Evolutionary conservation across 2,329 filamentous ascomycete genomes (phyloP), one percentile per base, ranked within the genome.

Genomic region (Gliomastix tumulicola): DNA sequence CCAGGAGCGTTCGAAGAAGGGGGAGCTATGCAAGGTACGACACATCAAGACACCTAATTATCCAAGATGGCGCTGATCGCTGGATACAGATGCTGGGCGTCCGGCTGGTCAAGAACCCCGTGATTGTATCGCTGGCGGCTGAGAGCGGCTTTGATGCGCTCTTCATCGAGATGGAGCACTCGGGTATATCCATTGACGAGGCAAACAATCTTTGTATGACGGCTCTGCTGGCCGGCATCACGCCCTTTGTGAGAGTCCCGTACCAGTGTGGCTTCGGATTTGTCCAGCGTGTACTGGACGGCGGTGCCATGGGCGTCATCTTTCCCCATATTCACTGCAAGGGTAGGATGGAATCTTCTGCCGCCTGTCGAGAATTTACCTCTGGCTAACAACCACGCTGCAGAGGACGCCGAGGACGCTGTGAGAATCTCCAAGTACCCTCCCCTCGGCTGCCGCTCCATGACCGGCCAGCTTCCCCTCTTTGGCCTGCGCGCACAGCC

Each of bases 151-250:
- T 47, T 32, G 51, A 60, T 35, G 40, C 47, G 8, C 37, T 62
- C 4, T 57, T 60, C 46, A 57, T 62, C 40, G 58, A 62, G 30
- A 46, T 60, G 19, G 56, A 62, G 38, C 56, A 60, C 42, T 51
- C 56, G 4, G 38, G 42, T 7, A 37, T 59, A 5, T 47, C 51
- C 3, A 36, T 58, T 17, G 39, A 44, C 17, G 42, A 53, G 12
- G 44, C 48, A 3, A 45, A 43, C 35, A 45, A 50, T 25, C 36
- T 57, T 6, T 56, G 49, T 42, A 43, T 43, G 7, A 39, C 52
- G 1, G 49, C 41, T 5, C 35, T 50, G 11, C 40, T 41, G 13
- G 45, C 43, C 3, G 55, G 53, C 19, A 48, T 55, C n/a, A 48
- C 53, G 2, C 54, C 55, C 3, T 48, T 58, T 25, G 55, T 59